A percentile compares a stretch with the other conserved stretches of the same genome.
phyloP scores from a whole-genome alignment of 768 basidiomycete genomes.

The Panus rudis region DNA sequence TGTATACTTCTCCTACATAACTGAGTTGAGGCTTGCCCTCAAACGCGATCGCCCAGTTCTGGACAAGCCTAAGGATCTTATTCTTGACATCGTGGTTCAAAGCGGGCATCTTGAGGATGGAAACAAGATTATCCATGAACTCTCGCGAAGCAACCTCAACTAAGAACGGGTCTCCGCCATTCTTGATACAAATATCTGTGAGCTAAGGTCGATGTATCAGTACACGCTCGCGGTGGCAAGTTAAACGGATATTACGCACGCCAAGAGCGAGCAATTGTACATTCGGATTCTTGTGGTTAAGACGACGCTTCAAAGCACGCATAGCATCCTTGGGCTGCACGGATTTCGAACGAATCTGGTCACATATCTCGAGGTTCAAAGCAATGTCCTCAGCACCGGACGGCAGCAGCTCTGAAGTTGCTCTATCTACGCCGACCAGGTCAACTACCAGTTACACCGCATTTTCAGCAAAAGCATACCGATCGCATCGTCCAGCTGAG shows the following conservation, averaged over 20 bases:
- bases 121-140: slow-evolving; percentile 90
- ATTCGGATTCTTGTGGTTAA: slow-evolving; percentile 94
- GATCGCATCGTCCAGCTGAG: slow-evolving; percentile 76
- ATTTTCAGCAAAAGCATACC: slow-evolving; percentile 42
- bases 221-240: slow-evolving; percentile 1
- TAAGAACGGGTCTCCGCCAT: slow-evolving; percentile 90
- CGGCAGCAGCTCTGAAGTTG: slow-evolving; percentile 86
- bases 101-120: slow-evolving; percentile 71
- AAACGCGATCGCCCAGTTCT: slow-evolving; percentile 92
- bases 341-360: slow-evolving; percentile 91
- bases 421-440: slow-evolving; percentile 57
- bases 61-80: slow-evolving; percentile 70
- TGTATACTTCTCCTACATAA: slow-evolving; percentile 79
- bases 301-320: slow-evolving; percentile 78
- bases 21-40: slow-evolving; percentile 67
- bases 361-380: slow-evolving; percentile 90
- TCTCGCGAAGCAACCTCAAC: slow-evolving; percentile 80
- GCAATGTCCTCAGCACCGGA: slow-evolving; percentile 85
- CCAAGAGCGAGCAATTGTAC: slow-evolving; percentile 83
- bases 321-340: slow-evolving; percentile 81
- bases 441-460: slow-evolving; percentile 6
- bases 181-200: slow-evolving; percentile 91
- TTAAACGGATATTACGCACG: slow-evolving; percentile 46
- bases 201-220: slow-evolving; percentile 40
- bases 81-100: slow-evolving; percentile 81